phyloP scores from a whole-genome alignment of 352 stramenopile species.

The Phytopythium aichiense region DNA sequence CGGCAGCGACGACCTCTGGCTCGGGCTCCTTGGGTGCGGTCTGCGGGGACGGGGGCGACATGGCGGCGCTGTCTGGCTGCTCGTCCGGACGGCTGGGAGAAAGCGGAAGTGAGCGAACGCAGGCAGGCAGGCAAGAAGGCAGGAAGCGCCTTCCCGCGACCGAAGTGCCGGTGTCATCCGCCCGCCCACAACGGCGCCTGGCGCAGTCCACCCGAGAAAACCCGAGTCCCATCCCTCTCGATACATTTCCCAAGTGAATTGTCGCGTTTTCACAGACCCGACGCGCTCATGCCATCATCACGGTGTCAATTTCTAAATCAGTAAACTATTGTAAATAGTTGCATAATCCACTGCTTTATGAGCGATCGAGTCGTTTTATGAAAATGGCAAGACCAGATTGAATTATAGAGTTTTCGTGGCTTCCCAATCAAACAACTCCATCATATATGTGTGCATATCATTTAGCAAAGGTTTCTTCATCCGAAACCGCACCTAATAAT shows the following conservation, averaged over 20 bases:
- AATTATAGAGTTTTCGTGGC: background rate
- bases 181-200: no score
- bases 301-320: background rate
- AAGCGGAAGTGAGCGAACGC: constrained; percentile 1
- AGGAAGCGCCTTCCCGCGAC: background rate
- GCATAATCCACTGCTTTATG: background rate
- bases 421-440: background rate
- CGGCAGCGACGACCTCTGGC: background rate
- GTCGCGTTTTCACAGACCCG: background rate
- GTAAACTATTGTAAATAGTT: background rate
- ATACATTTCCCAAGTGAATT: background rate
- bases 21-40: constrained; percentile 1
- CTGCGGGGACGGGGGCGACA: background rate
- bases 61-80: background rate
- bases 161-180: background rate
- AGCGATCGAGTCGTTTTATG: background rate
- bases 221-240: background rate
- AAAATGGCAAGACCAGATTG: constrained; percentile 3
- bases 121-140: background rate
- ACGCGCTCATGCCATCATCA: background rate
- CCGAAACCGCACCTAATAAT: background rate
- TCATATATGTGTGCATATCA: background rate
- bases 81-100: background rate
- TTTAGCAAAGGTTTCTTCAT: background rate
- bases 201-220: background rate